phyloP scores from a whole-genome alignment of 306 rosid genomes.

The Vigna trinervia region DNA sequence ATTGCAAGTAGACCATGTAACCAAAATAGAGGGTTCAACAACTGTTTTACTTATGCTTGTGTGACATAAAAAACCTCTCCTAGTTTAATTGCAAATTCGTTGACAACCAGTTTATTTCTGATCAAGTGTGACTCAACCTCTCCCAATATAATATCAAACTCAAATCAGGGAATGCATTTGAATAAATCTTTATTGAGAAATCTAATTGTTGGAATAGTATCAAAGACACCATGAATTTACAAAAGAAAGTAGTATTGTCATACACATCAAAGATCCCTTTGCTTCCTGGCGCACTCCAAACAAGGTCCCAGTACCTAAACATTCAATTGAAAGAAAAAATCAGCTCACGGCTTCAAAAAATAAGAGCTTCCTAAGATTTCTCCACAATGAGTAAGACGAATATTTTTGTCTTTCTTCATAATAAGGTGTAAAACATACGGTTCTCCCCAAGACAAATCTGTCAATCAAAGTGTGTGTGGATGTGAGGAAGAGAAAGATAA shows the following conservation, averaged over 20 bases:
- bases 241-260: conserved; percentile 46
- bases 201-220: conserved; percentile 16
- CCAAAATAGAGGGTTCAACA: conserved; percentile 31
- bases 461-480: neutral
- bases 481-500: conserved; percentile 3
- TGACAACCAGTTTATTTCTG: conserved; percentile 16
- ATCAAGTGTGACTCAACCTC: conserved; percentile 21
- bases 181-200: conserved; percentile 39
- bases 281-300: conserved; percentile 90
- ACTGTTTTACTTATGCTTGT: conserved; percentile 20
- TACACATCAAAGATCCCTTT: conserved; percentile 95
- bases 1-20: conserved; percentile 30
- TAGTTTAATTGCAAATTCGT: conserved; percentile 24
- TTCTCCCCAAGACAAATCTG: neutral
- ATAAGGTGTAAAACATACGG: conserved; percentile 19
- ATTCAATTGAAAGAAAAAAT: conserved; percentile 46
- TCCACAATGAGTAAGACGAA: neutral
- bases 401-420: conserved; percentile 23
- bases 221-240: conserved; percentile 4
- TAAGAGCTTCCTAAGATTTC: conserved; percentile 33
- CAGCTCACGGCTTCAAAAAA: conserved; percentile 39
- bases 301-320: conserved; percentile 96
- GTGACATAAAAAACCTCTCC: conserved; percentile 26
- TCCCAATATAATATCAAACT: conserved; percentile 23
- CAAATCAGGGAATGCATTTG: conserved; percentile 7